Percentiles rank a stretch among this genome's conserved stretches.
Conservation (phyloP, 2,329 filamentous ascomycete species). For the Fusarium sulawesiense region DNA sequence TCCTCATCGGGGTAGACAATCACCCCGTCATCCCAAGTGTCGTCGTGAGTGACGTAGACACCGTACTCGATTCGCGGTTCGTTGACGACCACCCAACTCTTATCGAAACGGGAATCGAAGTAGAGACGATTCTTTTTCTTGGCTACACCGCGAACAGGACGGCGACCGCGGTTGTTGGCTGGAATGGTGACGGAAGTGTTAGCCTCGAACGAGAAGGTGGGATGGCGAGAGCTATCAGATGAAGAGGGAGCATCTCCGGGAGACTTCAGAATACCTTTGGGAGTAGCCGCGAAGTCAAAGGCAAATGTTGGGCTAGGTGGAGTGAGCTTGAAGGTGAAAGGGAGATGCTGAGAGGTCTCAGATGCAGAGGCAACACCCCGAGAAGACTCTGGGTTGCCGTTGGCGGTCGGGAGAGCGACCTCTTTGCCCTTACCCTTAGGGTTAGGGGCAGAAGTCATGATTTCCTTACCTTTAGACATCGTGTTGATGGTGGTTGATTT, state of each 20-base stretch:
- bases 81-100: neutral
- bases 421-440: neutral
- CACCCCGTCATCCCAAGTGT: neutral
- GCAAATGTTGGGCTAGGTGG: neutral
- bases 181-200: neutral
- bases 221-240: neutral
- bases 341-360: neutral
- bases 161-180: neutral
- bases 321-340: neutral
- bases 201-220: neutral
- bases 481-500: neutral
- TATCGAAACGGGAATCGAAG: neutral
- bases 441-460: neutral
- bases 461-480: neutral
- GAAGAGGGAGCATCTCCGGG: neutral
- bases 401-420: neutral
- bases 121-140: neutral
- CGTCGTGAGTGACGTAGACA: neutral
- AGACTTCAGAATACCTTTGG: neutral
- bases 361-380: neutral
- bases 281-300: neutral
- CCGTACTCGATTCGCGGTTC: neutral
- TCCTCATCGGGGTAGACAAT: neutral
- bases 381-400: neutral
- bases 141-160: neutral